Evolutionary conservation across 768 basidiomycete genomes (phyloP), one percentile per base, ranked within the genome.

Genomic region (Suillus variegatus): DNA sequence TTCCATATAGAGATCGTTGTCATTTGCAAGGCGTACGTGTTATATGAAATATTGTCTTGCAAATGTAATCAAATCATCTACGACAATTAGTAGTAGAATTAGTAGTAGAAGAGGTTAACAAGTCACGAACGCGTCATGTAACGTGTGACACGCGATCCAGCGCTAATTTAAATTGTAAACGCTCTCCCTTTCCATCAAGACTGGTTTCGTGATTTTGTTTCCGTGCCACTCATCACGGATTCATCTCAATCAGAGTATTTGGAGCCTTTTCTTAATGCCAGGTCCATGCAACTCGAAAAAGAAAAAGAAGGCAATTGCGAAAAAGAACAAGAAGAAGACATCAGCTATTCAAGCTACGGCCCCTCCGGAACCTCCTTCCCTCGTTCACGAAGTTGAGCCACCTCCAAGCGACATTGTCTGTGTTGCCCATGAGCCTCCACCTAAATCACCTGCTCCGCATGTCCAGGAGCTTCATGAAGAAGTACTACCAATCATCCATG

Each of bases 401-500:
- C 41, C 43, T 10, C 40, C 46, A 57, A 55, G 40, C 22, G 8
- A 67, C 18, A 70, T 66, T 55, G 41, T 60, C 44, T 52, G 52
- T 49, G 44, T 38, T 2, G 61, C 35, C 36, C 58, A 72, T n/a
- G 67, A 73, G 47, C 61, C 49, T 35, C 28, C 66, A 36, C 41
- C 18, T 32, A 22, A 60, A 22, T 18, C 20, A 54, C n/a, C n/a
- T 49, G 62, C 69, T 7, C 58, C 40, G 14, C 9, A 58, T 43
- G 61, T 60, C 40, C 55, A 47, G 40, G 46, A 66, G 49, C 52
- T 2, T 7, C 61, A 65, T 9, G 62, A 70, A 47, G 70, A 69
- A 0, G 4, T 67, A 0, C 62, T 80, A 58, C 90, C 91, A 14
- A 89, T 87, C 70, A 90, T 94, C 22, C 78, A 90, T 66, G 89